Conservation (phyloP, 352 stramenopile species). For the Phytophthora meadii region DNA sequence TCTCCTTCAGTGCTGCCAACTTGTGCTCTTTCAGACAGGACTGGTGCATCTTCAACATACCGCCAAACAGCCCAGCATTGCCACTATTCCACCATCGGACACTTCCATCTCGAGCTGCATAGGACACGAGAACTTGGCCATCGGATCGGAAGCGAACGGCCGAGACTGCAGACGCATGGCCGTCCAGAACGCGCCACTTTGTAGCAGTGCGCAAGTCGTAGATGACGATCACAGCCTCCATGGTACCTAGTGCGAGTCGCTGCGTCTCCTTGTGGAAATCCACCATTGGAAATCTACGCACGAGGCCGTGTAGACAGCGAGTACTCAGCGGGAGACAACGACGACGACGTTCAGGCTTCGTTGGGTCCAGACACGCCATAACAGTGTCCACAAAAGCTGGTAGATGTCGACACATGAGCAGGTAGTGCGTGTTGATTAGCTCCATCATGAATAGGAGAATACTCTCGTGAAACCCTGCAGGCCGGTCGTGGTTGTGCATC, state of each 20-base stretch:
- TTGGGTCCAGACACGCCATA: constrained; percentile 86
- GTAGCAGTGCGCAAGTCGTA: constrained; percentile 89
- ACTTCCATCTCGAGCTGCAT: constrained; percentile 77
- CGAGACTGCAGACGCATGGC: constrained; percentile 75
- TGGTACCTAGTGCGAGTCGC: constrained; percentile 83
- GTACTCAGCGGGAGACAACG: constrained; percentile 83
- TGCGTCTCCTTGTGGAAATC: constrained; percentile 91
- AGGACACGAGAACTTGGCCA: constrained; percentile 85
- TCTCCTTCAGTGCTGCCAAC: constrained; percentile 55
- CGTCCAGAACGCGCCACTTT: constrained; percentile 90
- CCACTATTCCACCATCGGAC: constrained; percentile 89
- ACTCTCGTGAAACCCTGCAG: constrained; percentile 73
- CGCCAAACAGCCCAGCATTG: constrained; percentile 76
- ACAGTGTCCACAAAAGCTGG: constrained; percentile 86
- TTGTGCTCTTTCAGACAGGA: constrained; percentile 89
- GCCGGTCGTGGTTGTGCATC: constrained; percentile 81
- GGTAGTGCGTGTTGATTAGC: constrained; percentile 83
- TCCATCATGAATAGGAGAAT: constrained; percentile 83
- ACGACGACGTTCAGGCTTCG: constrained; percentile 81
- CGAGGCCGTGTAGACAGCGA: constrained; percentile 80
- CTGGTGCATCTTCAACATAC: constrained; percentile 90
- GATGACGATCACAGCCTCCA: constrained; percentile 90
- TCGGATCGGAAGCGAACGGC: constrained; percentile 76
- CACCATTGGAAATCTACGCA: constrained; percentile 87
- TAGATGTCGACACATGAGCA: constrained; percentile 86